These are phyloP conservation scores for Aureobasidium sp. DNA, from an alignment of 2,329 filamentous ascomycete genomes.

Conservation along the genomic window DNA sequence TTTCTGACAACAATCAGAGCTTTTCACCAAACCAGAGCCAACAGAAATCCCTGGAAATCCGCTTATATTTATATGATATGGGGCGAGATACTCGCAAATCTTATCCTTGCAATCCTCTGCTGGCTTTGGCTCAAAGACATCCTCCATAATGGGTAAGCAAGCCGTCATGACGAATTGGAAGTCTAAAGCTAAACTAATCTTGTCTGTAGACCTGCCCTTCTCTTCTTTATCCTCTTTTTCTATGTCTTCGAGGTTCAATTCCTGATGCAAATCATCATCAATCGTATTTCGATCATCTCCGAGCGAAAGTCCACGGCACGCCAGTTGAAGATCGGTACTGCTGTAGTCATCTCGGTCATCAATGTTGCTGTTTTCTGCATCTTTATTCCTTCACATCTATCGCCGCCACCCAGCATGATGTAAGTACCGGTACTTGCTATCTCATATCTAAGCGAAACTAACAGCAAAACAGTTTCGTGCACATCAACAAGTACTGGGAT, in stretches of 20 bases:
- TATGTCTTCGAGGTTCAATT: conserved; percentile 24
- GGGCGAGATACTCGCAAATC: conserved; percentile 45
- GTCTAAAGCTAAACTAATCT: background rate
- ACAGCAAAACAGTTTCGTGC: conserved; percentile 28
- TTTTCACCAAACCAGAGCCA: conserved; percentile 36
- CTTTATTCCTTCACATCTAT: conserved; percentile 44
- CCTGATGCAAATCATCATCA: conserved; percentile 44
- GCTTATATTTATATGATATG: conserved; percentile 51
- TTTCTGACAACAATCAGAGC: conserved; percentile 45
- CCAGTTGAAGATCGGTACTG: conserved; percentile 41
- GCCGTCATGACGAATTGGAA: background rate
- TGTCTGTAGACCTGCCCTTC: background rate
- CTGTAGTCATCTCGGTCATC: conserved; percentile 42
- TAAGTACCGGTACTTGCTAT: conserved; percentile 25
- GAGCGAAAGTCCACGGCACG: conserved; percentile 27
- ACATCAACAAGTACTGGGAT: conserved; percentile 44
- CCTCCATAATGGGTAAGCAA: background rate
- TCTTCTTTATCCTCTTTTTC: conserved; percentile 30
- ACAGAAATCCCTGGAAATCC: background rate
- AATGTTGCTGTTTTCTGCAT: conserved; percentile 30
- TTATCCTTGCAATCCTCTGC: conserved; percentile 47
- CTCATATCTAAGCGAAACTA: background rate
- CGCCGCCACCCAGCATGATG: conserved; percentile 29
- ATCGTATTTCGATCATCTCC: conserved; percentile 33
- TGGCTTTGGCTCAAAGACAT: conserved; percentile 35